Evolutionary conservation across 768 basidiomycete species (phyloP).

Genomic region (Candolleomyces efflorescens): DNA sequence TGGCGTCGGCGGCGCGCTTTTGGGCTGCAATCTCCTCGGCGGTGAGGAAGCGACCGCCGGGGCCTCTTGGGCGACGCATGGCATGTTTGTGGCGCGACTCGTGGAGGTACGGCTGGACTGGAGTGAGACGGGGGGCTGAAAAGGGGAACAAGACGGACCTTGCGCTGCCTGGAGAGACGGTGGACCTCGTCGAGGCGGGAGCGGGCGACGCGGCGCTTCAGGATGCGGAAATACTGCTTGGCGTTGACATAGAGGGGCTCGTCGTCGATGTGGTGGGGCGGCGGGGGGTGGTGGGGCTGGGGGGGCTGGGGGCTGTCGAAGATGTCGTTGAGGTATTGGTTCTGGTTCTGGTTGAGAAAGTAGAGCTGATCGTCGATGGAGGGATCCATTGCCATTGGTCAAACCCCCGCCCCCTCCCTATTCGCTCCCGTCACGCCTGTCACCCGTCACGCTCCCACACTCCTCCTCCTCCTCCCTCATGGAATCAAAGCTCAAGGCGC

Average conservation of each 20-base stretch:
- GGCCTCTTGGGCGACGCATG: slow-evolving; percentile 94
- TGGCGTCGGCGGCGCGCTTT: slow-evolving; percentile 39
- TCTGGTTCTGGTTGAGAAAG: slow-evolving; percentile 12
- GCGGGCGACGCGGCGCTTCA: slow-evolving; percentile 89
- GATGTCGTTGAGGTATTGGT: slow-evolving; percentile 17
- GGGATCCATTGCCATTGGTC: slow-evolving; percentile 17
- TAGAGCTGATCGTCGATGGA: slow-evolving; percentile 19
- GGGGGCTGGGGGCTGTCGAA: slow-evolving; percentile 18
- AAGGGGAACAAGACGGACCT: slow-evolving; percentile 45
- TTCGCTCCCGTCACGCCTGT: slow-evolving; percentile 17
- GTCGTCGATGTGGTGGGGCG: slow-evolving; percentile 62
- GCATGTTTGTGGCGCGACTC: slow-evolving; percentile 98
- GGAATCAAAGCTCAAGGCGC: slow-evolving; percentile 45
- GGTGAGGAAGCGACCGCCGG: slow-evolving; percentile 96
- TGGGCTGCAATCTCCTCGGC: slow-evolving; percentile 92
- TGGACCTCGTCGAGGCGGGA: slow-evolving; percentile 93
- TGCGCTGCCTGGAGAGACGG: slow-evolving; percentile 86
- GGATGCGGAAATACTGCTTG: slow-evolving; percentile 97
- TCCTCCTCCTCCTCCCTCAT: slow-evolving; percentile 21
- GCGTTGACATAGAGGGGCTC: slow-evolving; percentile 99
- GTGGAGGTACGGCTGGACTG: slow-evolving; percentile 88
- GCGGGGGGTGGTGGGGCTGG: slow-evolving; percentile 16
- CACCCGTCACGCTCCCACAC: background rate
- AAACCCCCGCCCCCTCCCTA: slow-evolving; percentile 15
- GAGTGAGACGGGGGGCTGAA: slow-evolving; percentile 1